phyloP scores from a whole-genome alignment of 2,329 filamentous ascomycete species.

The Passalora sequoiae region DNA sequence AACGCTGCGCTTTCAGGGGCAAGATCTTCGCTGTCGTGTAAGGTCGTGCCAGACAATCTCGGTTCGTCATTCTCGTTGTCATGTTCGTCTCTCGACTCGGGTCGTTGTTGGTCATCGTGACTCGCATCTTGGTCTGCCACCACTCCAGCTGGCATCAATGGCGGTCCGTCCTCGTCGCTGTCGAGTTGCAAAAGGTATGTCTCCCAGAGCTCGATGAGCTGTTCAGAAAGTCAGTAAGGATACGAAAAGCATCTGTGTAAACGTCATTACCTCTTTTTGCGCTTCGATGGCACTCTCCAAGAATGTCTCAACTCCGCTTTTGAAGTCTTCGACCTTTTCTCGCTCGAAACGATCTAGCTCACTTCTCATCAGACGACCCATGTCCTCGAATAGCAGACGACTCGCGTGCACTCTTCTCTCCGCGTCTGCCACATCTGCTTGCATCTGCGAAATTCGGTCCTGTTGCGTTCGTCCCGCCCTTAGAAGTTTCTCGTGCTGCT shows the following conservation, averaged over 20 bases:
- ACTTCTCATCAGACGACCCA: conserved; percentile 85
- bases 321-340: conserved; percentile 99
- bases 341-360: conserved; percentile 92
- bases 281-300: conserved; percentile 94
- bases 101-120: conserved; percentile 16
- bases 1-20: conserved; percentile 4
- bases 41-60: conserved; percentile 20
- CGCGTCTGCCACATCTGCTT: conserved; percentile 88
- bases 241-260: conserved; percentile 1
- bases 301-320: conserved; percentile 95
- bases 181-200: conserved; percentile 96
- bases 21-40: conserved; percentile 19
- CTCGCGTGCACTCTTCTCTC: conserved; percentile 91
- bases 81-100: conserved; percentile 12
- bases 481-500: conserved; percentile 87
- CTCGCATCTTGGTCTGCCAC: conserved; percentile 20
- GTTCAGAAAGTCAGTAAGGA: conserved; percentile 22
- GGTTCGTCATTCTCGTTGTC: conserved; percentile 13
- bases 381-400: conserved; percentile 87
- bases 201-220: conserved; percentile 89
- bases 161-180: conserved; percentile 72
- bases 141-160: conserved; percentile 30
- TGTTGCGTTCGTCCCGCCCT: conserved; percentile 93
- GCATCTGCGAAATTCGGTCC: conserved; percentile 86
- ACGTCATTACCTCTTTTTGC: conserved; percentile 79